Percentiles rank a stretch among this genome's conserved stretches.
Conservation (phyloP, 441 rosid genomes). For the Adansonia gregorii region DNA sequence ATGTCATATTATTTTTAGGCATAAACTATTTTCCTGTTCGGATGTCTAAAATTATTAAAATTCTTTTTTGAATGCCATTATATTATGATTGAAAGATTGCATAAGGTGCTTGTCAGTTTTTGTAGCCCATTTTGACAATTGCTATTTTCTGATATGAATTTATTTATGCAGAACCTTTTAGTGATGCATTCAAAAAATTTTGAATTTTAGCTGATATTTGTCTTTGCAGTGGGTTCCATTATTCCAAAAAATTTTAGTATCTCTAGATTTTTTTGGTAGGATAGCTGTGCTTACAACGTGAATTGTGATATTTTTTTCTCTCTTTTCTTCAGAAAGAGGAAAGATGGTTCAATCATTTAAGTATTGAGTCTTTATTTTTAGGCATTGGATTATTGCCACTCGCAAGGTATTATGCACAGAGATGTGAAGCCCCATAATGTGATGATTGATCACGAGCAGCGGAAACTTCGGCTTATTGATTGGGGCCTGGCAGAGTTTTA, state of each 20-base stretch:
- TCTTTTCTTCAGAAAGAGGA: neutral
- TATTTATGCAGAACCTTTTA: neutral
- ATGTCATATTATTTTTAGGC: neutral
- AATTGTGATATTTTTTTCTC: neutral
- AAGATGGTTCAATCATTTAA: neutral
- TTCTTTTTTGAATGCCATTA: neutral
- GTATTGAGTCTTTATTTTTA: conserved; percentile 32
- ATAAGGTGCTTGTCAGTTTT: neutral
- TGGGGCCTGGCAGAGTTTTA: conserved; percentile 99
- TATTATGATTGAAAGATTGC: neutral
- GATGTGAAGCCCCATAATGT: conserved; percentile 99
- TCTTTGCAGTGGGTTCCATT: neutral
- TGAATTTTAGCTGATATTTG: neutral
- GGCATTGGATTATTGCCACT: conserved; percentile 98
- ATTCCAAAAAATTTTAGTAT: neutral
- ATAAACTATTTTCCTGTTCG: neutral
- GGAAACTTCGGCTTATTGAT: conserved; percentile 92
- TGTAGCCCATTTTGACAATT: neutral
- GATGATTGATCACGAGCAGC: conserved; percentile 96
- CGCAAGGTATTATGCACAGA: conserved; percentile 97
- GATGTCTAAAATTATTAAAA: neutral
- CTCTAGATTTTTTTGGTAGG: neutral
- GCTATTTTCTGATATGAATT: neutral
- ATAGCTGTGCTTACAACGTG: neutral
- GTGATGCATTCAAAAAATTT: neutral